Evolutionary conservation across 2,329 filamentous ascomycete genomes (phyloP), one percentile per base, ranked within the genome.

Genomic region (Byssothecium circinans): DNA sequence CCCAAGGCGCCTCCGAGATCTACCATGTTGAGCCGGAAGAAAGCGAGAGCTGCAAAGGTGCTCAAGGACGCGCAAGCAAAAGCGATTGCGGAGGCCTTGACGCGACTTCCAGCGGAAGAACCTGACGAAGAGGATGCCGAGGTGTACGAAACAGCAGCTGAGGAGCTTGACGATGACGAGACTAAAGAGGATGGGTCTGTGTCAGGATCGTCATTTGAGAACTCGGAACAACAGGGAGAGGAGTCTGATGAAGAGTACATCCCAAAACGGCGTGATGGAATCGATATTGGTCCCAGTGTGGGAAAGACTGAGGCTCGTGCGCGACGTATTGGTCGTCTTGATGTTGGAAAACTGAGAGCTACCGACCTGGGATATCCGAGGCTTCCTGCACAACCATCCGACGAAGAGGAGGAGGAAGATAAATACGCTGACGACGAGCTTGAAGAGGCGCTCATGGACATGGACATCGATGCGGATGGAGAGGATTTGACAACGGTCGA

Each of bases 111-210:
- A 12, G 36, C 41, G 4, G 52, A 56, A 2, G 56, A 67, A 3
- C 53, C 52, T 15, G 55, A 55, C 2, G 60, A 65, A n/a, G 65
- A 66, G 14, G 58, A 57, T 5, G 51, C 33, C 14, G 45, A 60
- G 5, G 63, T 57, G 8, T 72, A 74, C 15, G 66, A 73, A 43
- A 67, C 66, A 8, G 64, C 65, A 7, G 50, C 57, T 20, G 66
- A 69, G 47, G 62, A 68, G 19, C 29, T 60, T 8, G 39, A 39
- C 4, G 12, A 52, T 11, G 58, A 67, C 17, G 60, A 53, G 30
- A 52, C 61, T 25, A 47, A 65, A 32, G 45, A 60, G 11, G 60
- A 62, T 41, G 55, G 55, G 12, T 37, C 50, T 12, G 44, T 29
- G 18, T 44, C 41, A 10, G 48, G 48, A 14, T 50, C 46, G 11